Conservation (phyloP, 148 eudicot genomes). For the Tetragonia tetragonoides region DNA sequence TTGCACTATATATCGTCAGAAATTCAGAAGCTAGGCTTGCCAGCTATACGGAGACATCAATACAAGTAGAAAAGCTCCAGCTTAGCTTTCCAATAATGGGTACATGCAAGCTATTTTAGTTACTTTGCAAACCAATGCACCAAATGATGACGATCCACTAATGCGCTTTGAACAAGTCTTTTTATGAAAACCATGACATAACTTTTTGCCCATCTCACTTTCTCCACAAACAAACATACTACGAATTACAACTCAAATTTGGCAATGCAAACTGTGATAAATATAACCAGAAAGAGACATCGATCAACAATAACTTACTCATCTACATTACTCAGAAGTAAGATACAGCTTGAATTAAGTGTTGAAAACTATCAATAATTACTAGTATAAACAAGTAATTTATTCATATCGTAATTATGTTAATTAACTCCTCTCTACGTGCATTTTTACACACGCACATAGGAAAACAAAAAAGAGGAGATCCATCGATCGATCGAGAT, state of each 20-base stretch:
- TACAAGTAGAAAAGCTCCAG: constrained; percentile 18
- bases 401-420: constrained; percentile 15
- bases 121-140: constrained; percentile 4
- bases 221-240: constrained; percentile 5
- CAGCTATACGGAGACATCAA: constrained; percentile 20
- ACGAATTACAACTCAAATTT: constrained; percentile 15
- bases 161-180: not conserved
- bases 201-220: not conserved
- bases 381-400: not conserved
- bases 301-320: no score
- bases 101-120: not conserved
- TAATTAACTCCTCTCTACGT: constrained; percentile 23
- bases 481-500: constrained; percentile 1
- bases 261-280: constrained; percentile 10
- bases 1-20: no score
- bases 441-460: constrained; percentile 25
- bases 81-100: constrained; percentile 17
- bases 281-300: constrained; percentile 19
- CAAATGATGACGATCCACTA: not conserved
- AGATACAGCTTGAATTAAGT: no score
- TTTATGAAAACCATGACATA: constrained; percentile 6
- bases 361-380: no score
- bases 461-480: constrained; percentile 20
- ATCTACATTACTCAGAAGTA: no score
- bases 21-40: no score